Evolutionary conservation across 257 asterid genomes (phyloP), one percentile per base, ranked within the genome.

Genomic region (Vinca minor): DNA sequence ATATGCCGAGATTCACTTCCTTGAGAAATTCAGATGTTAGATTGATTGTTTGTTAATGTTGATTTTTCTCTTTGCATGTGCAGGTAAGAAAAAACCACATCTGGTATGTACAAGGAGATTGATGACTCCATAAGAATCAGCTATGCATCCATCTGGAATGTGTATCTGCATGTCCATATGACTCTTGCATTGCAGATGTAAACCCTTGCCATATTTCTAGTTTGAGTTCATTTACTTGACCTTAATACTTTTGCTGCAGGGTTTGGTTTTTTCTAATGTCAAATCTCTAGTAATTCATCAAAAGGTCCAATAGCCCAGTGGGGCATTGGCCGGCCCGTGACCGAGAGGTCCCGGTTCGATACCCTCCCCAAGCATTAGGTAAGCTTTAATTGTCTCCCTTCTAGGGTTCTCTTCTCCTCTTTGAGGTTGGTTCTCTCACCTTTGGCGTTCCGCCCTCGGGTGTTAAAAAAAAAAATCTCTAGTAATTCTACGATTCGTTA

Each of bases 101-200:
- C 68, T 93, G 82, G 83, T 93, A 71, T 93, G 48, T 93, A 93
- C 84, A 93, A 87, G 82, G 95, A 93, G 2, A 97, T 93, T 69
- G 98, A 89, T 47, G 55, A 53, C 77, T 52, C 85, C 41, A 83
- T 79, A 62, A 87, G 96, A 72, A 83, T 87, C 41, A 87, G 73
- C 81, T 93, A 85, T 80, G 98, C 98, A 66, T 75, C 95, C 60
- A 83, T 93, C 62, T 87, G 98, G 98, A 84, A 93, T 96, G 98
- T 93, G 61, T n/a, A 65, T 45, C 64, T 69, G 60, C 35, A 31
- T n/a, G 64, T 69, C 71, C 71, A 47, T 21, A 18, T 14, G 46
- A 52, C 13, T 47, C 9, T 44, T 74, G 47, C 29, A 14, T 54
- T 62, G 60, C 55, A 62, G 46, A 59, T 44, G 12, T 58, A 29